A percentile compares a stretch with the other conserved stretches of the same genome.
Evolutionary conservation across 305 asterid genomes (phyloP).

Genomic region (Rubia tinctorum): DNA sequence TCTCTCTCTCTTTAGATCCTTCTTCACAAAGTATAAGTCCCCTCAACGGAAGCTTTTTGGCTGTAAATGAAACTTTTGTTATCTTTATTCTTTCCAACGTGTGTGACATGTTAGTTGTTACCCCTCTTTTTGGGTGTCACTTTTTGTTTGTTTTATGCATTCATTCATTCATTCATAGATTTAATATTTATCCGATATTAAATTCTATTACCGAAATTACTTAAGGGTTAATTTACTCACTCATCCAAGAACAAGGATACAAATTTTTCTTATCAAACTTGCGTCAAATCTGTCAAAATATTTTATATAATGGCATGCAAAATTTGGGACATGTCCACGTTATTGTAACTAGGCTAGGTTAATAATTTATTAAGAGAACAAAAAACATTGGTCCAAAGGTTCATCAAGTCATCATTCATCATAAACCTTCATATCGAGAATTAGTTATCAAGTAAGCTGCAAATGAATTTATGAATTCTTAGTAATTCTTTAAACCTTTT

Average conservation of each 20-base stretch:
- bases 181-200: conserved; percentile 8
- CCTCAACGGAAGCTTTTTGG: conserved; percentile 32
- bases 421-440: background rate
- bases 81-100: conserved; percentile 34
- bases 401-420: conserved; percentile 8
- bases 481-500: background rate
- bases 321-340: background rate
- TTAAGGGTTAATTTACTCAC: background rate
- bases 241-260: conserved; percentile 2
- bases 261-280: background rate
- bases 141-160: conserved; percentile 38
- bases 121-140: conserved; percentile 34
- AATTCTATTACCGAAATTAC: conserved; percentile 6
- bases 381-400: conserved; percentile 1
- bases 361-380: background rate
- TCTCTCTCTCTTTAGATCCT: conserved; percentile 24
- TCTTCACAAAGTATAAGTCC: conserved; percentile 27
- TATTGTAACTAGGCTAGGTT: background rate
- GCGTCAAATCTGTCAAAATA: background rate
- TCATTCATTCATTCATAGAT: conserved; percentile 20
- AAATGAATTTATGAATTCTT: background rate
- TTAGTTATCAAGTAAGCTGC: background rate
- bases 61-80: conserved; percentile 26
- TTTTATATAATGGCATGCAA: background rate
- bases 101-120: conserved; percentile 35